Evolutionary conservation across 305 asterid genomes (phyloP).

Genomic region (Fraxinus nigra): DNA sequence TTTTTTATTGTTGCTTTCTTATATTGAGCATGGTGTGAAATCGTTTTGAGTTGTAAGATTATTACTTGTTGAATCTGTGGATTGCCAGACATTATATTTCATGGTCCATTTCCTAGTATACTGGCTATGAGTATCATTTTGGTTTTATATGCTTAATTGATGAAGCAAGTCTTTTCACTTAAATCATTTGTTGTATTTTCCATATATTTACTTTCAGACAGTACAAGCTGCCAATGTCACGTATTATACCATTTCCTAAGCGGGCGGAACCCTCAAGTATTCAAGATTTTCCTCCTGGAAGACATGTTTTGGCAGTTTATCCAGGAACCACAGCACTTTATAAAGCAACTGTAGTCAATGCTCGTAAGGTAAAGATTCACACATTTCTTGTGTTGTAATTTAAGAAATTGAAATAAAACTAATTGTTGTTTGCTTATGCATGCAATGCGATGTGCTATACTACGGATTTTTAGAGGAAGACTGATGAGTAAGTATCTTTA

Average conservation of each 20-base stretch:
- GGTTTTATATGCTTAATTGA: not conserved
- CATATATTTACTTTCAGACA: conserved; percentile 45
- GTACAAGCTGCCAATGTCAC: conserved; percentile 83
- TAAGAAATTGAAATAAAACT: conserved; percentile 24
- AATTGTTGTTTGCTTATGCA: conserved; percentile 29
- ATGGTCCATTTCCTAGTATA: not conserved
- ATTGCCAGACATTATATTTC: not conserved
- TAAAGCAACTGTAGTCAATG: conserved; percentile 87
- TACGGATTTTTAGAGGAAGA: conserved; percentile 58
- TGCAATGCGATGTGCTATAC: conserved; percentile 24
- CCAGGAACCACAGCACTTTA: conserved; percentile 95
- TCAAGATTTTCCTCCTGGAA: conserved; percentile 78
- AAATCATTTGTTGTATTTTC: not conserved
- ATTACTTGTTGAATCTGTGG: not conserved
- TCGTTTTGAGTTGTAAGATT: not conserved
- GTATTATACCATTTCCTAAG: conserved; percentile 85
- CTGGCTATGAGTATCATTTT: not conserved
- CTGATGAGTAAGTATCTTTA: conserved; percentile 78
- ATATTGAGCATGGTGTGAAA: not conserved
- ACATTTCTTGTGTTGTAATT: not conserved
- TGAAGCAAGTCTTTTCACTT: not conserved
- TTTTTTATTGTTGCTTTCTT: not conserved
- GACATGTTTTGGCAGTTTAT: conserved; percentile 86
- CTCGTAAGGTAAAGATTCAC: conserved; percentile 63
- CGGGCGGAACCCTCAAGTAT: conserved; percentile 60